phyloP scores from a whole-genome alignment of 106 monocot genomes.

The Dendrobium nobile region DNA sequence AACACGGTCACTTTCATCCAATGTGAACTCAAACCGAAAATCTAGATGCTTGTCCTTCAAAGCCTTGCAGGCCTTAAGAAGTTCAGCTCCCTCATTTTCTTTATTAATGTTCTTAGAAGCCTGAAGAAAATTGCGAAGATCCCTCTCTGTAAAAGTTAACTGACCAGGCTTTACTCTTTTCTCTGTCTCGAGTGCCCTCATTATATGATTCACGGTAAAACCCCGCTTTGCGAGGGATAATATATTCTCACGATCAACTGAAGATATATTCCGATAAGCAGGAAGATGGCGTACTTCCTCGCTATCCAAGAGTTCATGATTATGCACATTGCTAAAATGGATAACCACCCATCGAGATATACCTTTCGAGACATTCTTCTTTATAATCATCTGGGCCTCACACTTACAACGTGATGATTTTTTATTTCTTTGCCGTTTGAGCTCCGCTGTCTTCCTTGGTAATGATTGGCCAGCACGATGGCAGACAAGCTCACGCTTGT shows the following conservation, averaged over 20 bases:
- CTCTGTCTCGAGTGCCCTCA: slow-evolving; percentile 61
- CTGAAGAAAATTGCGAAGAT: slow-evolving; percentile 76
- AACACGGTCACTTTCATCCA: slow-evolving; percentile 41
- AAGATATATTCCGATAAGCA: slow-evolving; percentile 73
- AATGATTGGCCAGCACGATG: slow-evolving; percentile 64
- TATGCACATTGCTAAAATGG: slow-evolving; percentile 70
- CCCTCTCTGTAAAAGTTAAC: slow-evolving; percentile 71
- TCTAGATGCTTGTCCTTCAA: slow-evolving; percentile 49
- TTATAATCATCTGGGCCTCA: slow-evolving; percentile 77
- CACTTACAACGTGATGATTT: slow-evolving; percentile 74
- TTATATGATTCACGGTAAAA: slow-evolving; percentile 58
- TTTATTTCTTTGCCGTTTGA: slow-evolving; percentile 74
- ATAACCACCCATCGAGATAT: slow-evolving; percentile 57
- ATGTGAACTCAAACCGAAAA: slow-evolving; percentile 55
- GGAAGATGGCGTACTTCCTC: slow-evolving; percentile 73
- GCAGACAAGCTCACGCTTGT: slow-evolving; percentile 74
- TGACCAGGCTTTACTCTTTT: slow-evolving; percentile 44
- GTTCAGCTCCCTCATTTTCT: slow-evolving; percentile 65
- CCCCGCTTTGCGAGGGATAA: slow-evolving; percentile 47
- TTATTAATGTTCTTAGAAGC: slow-evolving; percentile 59
- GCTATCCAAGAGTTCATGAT: slow-evolving; percentile 63
- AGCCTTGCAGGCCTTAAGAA: slow-evolving; percentile 61
- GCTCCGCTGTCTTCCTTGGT: slow-evolving; percentile 61
- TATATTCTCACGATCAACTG: slow-evolving; percentile 54
- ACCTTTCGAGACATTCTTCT: slow-evolving; percentile 63